Evolutionary conservation across 257 asterid species (phyloP), one percentile per base, ranked within the genome.

Genomic region (Nicotiana knightiana): DNA sequence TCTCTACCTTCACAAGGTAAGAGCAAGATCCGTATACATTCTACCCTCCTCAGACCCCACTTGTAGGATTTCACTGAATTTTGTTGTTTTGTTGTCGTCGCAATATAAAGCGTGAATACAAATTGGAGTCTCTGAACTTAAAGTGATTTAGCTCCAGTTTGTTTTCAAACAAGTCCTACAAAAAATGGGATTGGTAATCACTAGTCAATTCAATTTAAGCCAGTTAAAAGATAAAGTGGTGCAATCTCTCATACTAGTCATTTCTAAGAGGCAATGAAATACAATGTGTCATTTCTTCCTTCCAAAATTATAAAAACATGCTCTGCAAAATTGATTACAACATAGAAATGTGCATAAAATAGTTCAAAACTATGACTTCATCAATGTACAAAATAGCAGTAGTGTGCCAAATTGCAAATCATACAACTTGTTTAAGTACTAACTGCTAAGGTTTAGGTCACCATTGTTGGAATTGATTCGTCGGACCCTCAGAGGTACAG

Each of bases 401-500:
- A 54, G 4, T 18, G 28, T 71, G 84, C 51, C 80, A 84, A 80
- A 48, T 10, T 64, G 43, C 9, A 61, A 79, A 43, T 12, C 57
- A 58, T 58, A 66, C 63, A 43, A 46, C 13, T 10, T 17, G 26
- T 33, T 58, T 2, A 43, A 51, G 48, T 65, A 81, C 32, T 68
- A 76, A 30, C 76, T 62, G 64, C 26, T 82, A 68, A 81, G 84
- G 84, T 79, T 82, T 64, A 82, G 67, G 39, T 86, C 89, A 73
- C 83, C 89, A 75, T 82, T 28, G 48, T 84, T 86, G 63, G 79
- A 84, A 80, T 87, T 89, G 82, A 86, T 76, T 89, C 97, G 90
- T 71, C 76, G 87, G 84, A 94, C 46, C 85, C 79, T 87, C 88
- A 96, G 82, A 0, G 97, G 93, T 30, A 91, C 93, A 71, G 83